phyloP scores from a whole-genome alignment of 495 filamentous ascomycete genomes.

The Lasiosphaeris hirsuta region DNA sequence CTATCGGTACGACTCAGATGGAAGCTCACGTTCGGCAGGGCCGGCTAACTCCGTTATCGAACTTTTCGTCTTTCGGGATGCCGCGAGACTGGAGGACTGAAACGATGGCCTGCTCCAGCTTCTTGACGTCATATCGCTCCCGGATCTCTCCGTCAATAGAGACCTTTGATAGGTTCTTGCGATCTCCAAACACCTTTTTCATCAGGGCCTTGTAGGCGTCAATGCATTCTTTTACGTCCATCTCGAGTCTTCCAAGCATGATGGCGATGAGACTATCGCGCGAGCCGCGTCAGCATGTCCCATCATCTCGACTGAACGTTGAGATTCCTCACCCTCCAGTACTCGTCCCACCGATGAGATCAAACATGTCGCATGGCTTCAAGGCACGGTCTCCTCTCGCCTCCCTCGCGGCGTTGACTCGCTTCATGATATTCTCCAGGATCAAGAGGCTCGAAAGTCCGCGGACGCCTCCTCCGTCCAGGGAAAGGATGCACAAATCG shows the following conservation, averaged over 20 bases:
- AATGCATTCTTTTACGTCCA: constrained; percentile 10
- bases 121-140: background rate
- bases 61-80: too few species aligned
- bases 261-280: constrained; percentile 35
- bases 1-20: too few species aligned
- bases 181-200: background rate
- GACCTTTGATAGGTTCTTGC: background rate
- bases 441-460: constrained; percentile 37
- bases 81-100: too few species aligned
- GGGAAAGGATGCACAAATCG: too few species aligned
- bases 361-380: constrained; percentile 37
- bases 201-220: background rate
- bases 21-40: too few species aligned
- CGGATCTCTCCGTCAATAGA: constrained; percentile 20
- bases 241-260: constrained; percentile 34
- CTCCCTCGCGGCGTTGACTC: constrained; percentile 24
- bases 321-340: constrained; percentile 34
- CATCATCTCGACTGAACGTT: background rate
- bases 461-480: constrained; percentile 40
- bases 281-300: background rate
- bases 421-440: constrained; percentile 32
- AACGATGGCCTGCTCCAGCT: too few species aligned
- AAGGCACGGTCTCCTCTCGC: constrained; percentile 15
- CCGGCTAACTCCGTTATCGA: too few species aligned
- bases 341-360: constrained; percentile 39